Conservation (phyloP, 495 filamentous ascomycete species). For the Penicillium alfredii region DNA sequence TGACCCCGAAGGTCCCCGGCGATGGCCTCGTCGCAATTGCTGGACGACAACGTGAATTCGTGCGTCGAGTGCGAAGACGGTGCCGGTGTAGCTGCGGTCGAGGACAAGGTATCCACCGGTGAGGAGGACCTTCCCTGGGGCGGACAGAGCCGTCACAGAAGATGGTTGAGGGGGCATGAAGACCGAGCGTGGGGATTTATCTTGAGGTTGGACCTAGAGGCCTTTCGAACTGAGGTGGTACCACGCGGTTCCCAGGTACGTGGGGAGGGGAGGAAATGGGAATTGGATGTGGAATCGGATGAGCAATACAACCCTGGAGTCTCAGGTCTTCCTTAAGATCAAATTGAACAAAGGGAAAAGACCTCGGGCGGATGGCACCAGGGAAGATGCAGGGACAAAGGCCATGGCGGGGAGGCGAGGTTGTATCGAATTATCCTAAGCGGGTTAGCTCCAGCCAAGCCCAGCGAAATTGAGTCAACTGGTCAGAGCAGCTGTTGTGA, state of each 20-base stretch:
- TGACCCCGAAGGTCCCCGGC: conserved; percentile 19
- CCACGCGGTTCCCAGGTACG: neutral
- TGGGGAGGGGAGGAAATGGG: too few species aligned
- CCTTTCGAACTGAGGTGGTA: neutral
- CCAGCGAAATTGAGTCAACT: too few species aligned
- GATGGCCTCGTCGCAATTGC: conserved; percentile 36
- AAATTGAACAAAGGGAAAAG: neutral
- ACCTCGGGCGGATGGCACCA: too few species aligned
- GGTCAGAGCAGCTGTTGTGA: too few species aligned
- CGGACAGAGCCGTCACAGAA: conserved; percentile 63
- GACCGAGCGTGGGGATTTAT: neutral
- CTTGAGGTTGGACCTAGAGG: conserved; percentile 1
- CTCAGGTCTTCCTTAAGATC: neutral
- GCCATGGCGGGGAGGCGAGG: too few species aligned
- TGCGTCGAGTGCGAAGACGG: conserved; percentile 92
- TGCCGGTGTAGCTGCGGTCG: conserved; percentile 77
- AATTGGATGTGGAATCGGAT: neutral
- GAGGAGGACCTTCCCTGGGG: conserved; percentile 92
- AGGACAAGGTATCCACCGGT: conserved; percentile 94
- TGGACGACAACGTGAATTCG: conserved; percentile 82
- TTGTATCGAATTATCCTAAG: conserved; percentile 26
- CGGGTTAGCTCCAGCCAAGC: too few species aligned
- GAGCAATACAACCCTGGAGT: neutral
- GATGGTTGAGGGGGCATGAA: conserved; percentile 16
- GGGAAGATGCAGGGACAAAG: too few species aligned